phyloP scores from a whole-genome alignment of 2,329 filamentous ascomycete genomes.

The Xylaria sp. region DNA sequence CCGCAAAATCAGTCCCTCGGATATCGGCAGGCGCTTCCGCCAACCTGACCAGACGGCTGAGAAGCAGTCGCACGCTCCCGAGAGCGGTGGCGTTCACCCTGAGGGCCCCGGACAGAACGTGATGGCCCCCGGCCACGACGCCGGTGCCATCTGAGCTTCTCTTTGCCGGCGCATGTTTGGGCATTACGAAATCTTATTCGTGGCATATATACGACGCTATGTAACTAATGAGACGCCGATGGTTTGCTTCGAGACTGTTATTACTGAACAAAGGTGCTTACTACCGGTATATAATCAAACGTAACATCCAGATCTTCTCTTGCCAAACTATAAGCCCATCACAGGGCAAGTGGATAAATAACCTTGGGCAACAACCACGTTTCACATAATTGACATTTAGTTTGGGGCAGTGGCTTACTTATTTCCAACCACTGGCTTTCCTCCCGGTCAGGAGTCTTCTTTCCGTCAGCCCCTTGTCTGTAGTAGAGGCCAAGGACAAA shows the following conservation, averaged over 20 bases:
- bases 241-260: too few relatives aligned
- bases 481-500: neutral
- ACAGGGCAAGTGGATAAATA: too few relatives aligned
- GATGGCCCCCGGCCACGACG: neutral
- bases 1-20: slow-evolving; percentile 60
- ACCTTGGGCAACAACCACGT: too few relatives aligned
- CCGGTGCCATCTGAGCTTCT: too few relatives aligned
- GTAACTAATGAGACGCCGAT: too few relatives aligned
- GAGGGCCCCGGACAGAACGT: slow-evolving; percentile 25
- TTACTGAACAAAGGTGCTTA: too few relatives aligned
- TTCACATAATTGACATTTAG: too few relatives aligned
- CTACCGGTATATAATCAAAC: too few relatives aligned
- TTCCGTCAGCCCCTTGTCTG: slow-evolving; percentile 2
- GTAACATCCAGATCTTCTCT: too few relatives aligned
- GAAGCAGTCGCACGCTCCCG: slow-evolving; percentile 23
- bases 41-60: slow-evolving; percentile 29
- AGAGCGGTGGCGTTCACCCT: slow-evolving; percentile 14
- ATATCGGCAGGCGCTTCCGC: slow-evolving; percentile 54
- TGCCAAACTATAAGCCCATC: too few relatives aligned
- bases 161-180: neutral
- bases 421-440: slow-evolving; percentile 14
- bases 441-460: neutral
- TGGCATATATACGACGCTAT: too few relatives aligned
- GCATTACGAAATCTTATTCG: too few relatives aligned
- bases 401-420: neutral